Evolutionary conservation across 192 early-diverging fungal genomes (phyloP).

Genomic region (Mortierella antarctica): DNA sequence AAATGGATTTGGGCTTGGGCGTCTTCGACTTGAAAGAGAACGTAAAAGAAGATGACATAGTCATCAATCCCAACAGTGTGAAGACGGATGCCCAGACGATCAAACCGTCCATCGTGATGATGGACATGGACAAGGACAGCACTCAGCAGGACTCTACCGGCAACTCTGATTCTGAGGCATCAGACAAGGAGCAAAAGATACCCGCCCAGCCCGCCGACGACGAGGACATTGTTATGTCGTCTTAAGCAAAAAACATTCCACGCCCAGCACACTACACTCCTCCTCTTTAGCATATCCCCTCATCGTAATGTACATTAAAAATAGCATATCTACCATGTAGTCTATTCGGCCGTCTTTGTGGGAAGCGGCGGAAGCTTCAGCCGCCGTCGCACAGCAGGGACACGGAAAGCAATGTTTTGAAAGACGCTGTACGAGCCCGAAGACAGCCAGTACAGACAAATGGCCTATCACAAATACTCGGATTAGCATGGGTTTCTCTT

Average conservation of each 20-base stretch:
- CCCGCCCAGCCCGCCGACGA: background rate
- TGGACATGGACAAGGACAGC: constrained; percentile 35
- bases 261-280: background rate
- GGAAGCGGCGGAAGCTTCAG: constrained; percentile 47
- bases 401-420: constrained; percentile 70
- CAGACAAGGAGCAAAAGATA: constrained; percentile 24
- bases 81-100: background rate
- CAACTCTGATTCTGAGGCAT: constrained; percentile 6
- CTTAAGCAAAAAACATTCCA: background rate
- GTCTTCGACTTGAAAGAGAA: constrained; percentile 60
- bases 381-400: constrained; percentile 48
- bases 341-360: constrained; percentile 10
- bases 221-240: constrained; percentile 35
- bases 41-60: constrained; percentile 39
- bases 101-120: constrained; percentile 45
- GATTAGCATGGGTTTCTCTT: background rate
- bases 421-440: constrained; percentile 72
- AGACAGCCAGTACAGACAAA: constrained; percentile 78
- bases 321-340: background rate
- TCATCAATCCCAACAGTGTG: constrained; percentile 29
- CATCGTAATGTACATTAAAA: constrained; percentile 26
- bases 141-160: constrained; percentile 7
- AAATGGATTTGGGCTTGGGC: constrained; percentile 64
- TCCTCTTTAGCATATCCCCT: background rate
- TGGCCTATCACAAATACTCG: constrained; percentile 48